A percentile compares a stretch with the other conserved stretches of the same genome.
These are phyloP conservation scores for Myxozyma neotropica DNA, from an alignment of 805 yeast species.

Conservation along the genomic window DNA sequence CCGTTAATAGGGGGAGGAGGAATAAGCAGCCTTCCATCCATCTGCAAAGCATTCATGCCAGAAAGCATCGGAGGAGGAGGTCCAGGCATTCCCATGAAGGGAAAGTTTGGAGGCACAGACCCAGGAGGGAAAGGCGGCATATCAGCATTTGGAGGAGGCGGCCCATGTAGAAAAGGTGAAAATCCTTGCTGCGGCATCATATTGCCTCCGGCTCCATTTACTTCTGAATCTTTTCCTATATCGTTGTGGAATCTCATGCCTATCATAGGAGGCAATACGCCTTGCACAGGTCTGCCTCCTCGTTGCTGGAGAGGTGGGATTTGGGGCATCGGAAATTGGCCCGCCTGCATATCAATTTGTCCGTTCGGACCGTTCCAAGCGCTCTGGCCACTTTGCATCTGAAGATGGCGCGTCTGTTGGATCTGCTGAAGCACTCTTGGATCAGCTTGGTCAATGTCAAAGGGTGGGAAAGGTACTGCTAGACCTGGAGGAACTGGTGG, in stretches of 20 bases:
- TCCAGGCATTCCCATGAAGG: conserved; percentile 23
- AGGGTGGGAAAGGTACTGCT: background rate
- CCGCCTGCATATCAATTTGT: background rate
- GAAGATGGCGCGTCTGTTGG: background rate
- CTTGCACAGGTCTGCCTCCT: conserved; percentile 7
- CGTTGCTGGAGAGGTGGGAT: background rate
- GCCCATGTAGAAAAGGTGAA: background rate
- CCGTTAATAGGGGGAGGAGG: conserved; percentile 13
- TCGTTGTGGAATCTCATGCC: background rate
- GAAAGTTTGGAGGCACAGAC: conserved; percentile 2
- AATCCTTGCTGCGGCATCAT: conserved; percentile 1
- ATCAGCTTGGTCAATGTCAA: conserved; percentile 7
- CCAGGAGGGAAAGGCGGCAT: conserved; percentile 19
- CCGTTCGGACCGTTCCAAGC: conserved; percentile 1
- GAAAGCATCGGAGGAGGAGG: conserved; percentile 26
- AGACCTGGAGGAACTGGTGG: background rate
- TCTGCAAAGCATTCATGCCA: too few species aligned
- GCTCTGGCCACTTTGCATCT: background rate
- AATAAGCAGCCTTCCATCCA: conserved; percentile 7
- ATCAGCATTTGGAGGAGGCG: conserved; percentile 6
- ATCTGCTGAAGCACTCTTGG: conserved; percentile 1
- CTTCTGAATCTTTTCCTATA: background rate
- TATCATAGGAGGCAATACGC: conserved; percentile 5
- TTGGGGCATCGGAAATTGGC: background rate
- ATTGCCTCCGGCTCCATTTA: conserved; percentile 1